phyloP scores from a whole-genome alignment of 1,139 yeast species.

The Pichia terricola region DNA sequence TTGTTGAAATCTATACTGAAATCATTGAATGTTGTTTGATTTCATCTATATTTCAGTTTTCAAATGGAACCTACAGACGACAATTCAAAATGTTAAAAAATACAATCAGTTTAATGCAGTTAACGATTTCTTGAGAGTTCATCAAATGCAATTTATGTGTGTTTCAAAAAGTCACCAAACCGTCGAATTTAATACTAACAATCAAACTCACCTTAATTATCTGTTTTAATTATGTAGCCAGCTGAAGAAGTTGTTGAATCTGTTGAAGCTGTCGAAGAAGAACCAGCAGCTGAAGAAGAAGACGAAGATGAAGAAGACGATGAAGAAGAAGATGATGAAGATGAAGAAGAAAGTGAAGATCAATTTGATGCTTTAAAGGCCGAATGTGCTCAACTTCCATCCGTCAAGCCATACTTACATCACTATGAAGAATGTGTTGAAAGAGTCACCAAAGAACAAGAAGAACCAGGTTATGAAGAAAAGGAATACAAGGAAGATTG shows the following conservation, averaged over 20 bases:
- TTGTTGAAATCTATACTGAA: too few species aligned
- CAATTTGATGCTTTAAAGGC: conserved; percentile 59
- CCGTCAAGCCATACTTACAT: conserved; percentile 70
- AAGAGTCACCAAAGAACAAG: conserved; percentile 81
- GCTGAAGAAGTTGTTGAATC: conserved; percentile 16
- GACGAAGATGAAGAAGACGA: conserved; percentile 62
- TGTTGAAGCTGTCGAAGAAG: conserved; percentile 12
- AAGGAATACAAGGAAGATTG: conserved; percentile 90
- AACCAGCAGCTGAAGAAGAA: conserved; percentile 28
- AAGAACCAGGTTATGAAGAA: conserved; percentile 74
- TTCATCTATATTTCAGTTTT: too few species aligned
- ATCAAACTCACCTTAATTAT: background rate
- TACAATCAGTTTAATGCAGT: too few species aligned
- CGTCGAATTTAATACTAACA: too few species aligned
- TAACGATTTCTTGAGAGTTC: too few species aligned
- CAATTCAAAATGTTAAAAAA: too few species aligned
- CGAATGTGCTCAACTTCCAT: conserved; percentile 57
- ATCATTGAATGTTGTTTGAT: too few species aligned
- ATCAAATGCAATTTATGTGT: too few species aligned
- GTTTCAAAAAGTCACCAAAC: too few species aligned
- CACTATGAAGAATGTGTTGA: conserved; percentile 93
- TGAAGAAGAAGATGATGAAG: conserved; percentile 69
- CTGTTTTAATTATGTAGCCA: conserved; percentile 14
- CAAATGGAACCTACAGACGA: too few species aligned
- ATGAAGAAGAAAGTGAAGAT: conserved; percentile 64